Evolutionary conservation across 2,329 filamentous ascomycete species (phyloP).

Genomic region (Trichoderma koningii): DNA sequence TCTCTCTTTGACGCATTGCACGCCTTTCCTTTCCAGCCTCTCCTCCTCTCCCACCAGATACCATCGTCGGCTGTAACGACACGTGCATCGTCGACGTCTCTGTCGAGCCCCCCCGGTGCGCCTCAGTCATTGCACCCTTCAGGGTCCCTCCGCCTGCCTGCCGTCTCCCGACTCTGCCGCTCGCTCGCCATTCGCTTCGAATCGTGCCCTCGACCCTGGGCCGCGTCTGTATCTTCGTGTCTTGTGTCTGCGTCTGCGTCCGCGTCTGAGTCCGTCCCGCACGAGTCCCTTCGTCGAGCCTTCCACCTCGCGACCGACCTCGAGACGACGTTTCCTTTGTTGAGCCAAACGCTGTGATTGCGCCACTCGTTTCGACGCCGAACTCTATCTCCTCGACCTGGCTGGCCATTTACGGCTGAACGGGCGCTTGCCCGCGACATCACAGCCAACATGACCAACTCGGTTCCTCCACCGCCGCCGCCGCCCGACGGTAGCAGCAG

Average conservation of each 20-base stretch:
- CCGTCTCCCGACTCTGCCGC: conserved; percentile 2
- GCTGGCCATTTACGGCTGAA: conserved; percentile 43
- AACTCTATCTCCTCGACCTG: conserved; percentile 33
- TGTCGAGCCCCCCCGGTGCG: conserved; percentile 17
- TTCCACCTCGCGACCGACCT: conserved; percentile 4
- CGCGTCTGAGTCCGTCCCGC: background rate
- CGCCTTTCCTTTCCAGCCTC: background rate
- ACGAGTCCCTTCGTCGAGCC: conserved; percentile 12
- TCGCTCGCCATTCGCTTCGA: conserved; percentile 18
- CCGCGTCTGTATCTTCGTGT: background rate
- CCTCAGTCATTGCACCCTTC: conserved; percentile 6
- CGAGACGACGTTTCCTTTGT: conserved; percentile 5
- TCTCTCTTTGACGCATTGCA: background rate
- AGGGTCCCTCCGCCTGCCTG: conserved; percentile 7
- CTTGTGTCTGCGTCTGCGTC: no score
- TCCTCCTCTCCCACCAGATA: conserved; percentile 2
- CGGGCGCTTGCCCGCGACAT: conserved; percentile 45
- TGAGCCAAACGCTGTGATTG: conserved; percentile 1
- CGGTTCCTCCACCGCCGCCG: conserved; percentile 15
- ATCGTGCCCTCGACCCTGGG: conserved; percentile 22
- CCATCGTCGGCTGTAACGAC: conserved; percentile 17
- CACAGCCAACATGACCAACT: conserved; percentile 40
- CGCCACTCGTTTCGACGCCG: conserved; percentile 6
- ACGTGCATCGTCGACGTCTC: conserved; percentile 22
- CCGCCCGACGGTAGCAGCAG: conserved; percentile 28